phyloP scores from a whole-genome alignment of 2,329 filamentous ascomycete genomes.

The Penicillium crustosum region DNA sequence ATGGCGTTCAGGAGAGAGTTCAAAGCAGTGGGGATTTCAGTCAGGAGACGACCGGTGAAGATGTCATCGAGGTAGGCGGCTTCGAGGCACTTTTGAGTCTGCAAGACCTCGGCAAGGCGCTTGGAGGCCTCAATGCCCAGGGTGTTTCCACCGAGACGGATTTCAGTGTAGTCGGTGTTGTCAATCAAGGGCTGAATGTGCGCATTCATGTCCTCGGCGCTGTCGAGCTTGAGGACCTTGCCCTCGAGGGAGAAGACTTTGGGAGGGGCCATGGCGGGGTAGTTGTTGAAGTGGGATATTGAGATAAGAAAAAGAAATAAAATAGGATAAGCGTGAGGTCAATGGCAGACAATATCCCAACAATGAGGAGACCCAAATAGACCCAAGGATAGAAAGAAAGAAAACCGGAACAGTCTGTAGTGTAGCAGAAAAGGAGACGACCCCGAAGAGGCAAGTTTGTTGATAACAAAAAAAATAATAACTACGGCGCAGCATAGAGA shows the following conservation, averaged over 20 bases:
- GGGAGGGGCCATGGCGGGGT: slow-evolving; percentile 53
- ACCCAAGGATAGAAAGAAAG: slow-evolving; percentile 7
- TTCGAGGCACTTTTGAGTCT: slow-evolving; percentile 78
- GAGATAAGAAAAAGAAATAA: slow-evolving; percentile 2
- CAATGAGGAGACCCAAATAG: background rate
- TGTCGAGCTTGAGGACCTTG: slow-evolving; percentile 89
- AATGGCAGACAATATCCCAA: slow-evolving; percentile 3
- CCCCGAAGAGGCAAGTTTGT: slow-evolving; percentile 14
- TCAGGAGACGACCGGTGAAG: slow-evolving; percentile 90
- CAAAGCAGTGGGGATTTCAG: slow-evolving; percentile 89
- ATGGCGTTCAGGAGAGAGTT: slow-evolving; percentile 81
- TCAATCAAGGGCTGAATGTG: slow-evolving; percentile 74
- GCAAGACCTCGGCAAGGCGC: slow-evolving; percentile 77
- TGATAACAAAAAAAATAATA: slow-evolving; percentile 22
- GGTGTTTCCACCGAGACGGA: slow-evolving; percentile 87
- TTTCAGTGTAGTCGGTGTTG: slow-evolving; percentile 71
- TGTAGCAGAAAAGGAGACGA: slow-evolving; percentile 12
- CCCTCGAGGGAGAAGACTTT: slow-evolving; percentile 82
- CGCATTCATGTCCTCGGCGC: slow-evolving; percentile 78
- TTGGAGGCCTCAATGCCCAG: slow-evolving; percentile 85
- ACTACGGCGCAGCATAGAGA: slow-evolving; percentile 20
- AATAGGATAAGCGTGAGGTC: background rate
- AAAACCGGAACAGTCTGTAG: slow-evolving; percentile 7
- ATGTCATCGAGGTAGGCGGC: slow-evolving; percentile 92
- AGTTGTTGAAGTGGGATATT: slow-evolving; percentile 26